Conservation (phyloP, 2,329 filamentous ascomycete genomes). For the Helotiales sp. region DNA sequence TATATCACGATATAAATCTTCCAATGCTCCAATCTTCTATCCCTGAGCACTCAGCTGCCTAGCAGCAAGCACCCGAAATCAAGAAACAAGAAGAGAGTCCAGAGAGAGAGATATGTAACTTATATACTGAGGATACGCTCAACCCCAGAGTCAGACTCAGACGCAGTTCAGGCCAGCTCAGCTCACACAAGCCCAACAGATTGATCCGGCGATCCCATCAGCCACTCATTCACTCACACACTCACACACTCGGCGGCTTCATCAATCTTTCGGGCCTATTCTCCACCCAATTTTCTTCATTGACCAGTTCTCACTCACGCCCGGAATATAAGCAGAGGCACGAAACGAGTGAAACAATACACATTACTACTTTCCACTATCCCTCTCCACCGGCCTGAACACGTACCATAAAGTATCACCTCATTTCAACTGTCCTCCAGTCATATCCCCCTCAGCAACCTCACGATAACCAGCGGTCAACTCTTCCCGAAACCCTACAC, state of each 20-base stretch:
- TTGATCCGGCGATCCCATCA: not conserved
- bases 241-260: too few species aligned
- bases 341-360: too few species aligned
- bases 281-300: not conserved
- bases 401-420: too few species aligned
- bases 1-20: not conserved
- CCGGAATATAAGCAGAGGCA: not conserved
- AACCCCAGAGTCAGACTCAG: not conserved
- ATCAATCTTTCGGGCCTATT: too few species aligned
- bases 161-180: not conserved
- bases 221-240: not conserved
- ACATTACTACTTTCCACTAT: too few species aligned
- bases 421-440: too few species aligned
- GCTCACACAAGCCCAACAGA: not conserved
- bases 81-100: not conserved
- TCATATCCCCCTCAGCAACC: not conserved
- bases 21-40: not conserved
- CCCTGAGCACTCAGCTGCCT: not conserved
- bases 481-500: not conserved
- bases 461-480: not conserved
- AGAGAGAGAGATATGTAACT: not conserved
- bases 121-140: not conserved
- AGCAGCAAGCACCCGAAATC: not conserved
- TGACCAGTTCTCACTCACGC: not conserved
- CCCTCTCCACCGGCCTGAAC: too few species aligned